Evolutionary conservation across 2,329 filamentous ascomycete genomes (phyloP), one percentile per base, ranked within the genome.

Genomic region (Trichoderma arundinaceum): DNA sequence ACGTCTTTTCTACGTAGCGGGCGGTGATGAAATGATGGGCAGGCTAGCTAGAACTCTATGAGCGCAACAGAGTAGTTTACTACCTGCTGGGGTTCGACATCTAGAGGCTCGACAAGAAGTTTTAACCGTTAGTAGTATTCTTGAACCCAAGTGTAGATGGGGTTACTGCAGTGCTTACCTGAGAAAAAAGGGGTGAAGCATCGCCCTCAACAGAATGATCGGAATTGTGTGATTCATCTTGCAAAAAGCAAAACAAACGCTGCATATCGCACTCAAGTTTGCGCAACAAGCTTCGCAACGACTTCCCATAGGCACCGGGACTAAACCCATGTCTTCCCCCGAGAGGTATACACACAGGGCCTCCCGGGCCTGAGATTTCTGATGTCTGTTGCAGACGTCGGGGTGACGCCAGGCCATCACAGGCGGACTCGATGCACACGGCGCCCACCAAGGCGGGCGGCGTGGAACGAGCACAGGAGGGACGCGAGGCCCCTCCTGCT

Each of bases 211-310:
- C 89, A 90, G 90, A 92, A 87, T 93, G 89, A 94, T 92, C 90
- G 89, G 91, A 93, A 93, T 94, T 90, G 90, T 92, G 92, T 92
- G 84, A 77, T 89, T 76, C 65, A 53, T 77, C 74, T 69, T 68
- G 69, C 70, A 57, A 65, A 70, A 64, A 67, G 58, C 59, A 63
- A 57, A 61, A 64, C 66, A 62, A 66, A 94, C 88, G 92, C 92
- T 86, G 91, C 91, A 90, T 92, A 95, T 95, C 92, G 92, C 90
- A 94, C 92, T 95, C 84, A 92, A 93, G 91, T 88, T 76, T 46
- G 57, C 78, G 71, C 71, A 75, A 94, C 91, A 88, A 94, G 94
- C 92, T 94, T 91, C 91, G 91, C 91, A 93, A 90, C 85, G 89
- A 88, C 92, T 92, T 90, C 90, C 92, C 92, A 95, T 89, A 91